These are phyloP conservation scores for Bocquillonia castaneifolia DNA, from an alignment of 441 rosid species.

Conservation along the genomic window DNA sequence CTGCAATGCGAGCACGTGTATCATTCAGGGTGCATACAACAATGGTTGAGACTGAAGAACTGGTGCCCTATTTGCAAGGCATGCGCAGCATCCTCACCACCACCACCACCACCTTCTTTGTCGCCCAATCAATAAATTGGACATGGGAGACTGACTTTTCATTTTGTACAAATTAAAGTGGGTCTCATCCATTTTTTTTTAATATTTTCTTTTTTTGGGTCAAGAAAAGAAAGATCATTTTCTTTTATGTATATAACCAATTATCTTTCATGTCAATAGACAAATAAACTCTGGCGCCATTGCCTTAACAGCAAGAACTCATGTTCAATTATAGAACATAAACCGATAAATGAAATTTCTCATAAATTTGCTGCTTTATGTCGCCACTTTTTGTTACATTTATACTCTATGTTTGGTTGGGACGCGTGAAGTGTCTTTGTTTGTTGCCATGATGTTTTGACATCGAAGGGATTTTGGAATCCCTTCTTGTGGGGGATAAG, in stretches of 20 bases:
- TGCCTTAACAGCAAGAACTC: constrained; percentile 20
- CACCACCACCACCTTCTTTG: constrained; percentile 15
- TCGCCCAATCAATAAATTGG: constrained; percentile 16
- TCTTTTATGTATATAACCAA: constrained; percentile 31
- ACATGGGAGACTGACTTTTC: constrained; percentile 17
- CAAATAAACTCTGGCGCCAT: constrained; percentile 27
- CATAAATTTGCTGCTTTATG: background rate
- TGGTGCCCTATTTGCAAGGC: constrained; percentile 96
- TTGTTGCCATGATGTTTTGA: background rate
- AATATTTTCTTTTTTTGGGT: background rate
- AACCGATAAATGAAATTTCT: constrained; percentile 22
- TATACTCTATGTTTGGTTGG: too few relatives aligned
- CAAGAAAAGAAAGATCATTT: background rate
- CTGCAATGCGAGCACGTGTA: constrained; percentile 72
- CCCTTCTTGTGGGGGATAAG: background rate
- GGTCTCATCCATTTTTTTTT: constrained; percentile 7
- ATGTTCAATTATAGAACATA: constrained; percentile 8
- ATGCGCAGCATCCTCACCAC: constrained; percentile 39
- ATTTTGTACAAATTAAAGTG: constrained; percentile 32
- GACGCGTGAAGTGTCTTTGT: background rate
- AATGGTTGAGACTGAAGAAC: constrained; percentile 84
- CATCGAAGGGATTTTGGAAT: too few relatives aligned
- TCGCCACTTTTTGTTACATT: too few relatives aligned
- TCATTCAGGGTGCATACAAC: constrained; percentile 62
- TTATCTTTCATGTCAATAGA: constrained; percentile 25